These are phyloP conservation scores for Tylopilus plumbeoviolaceoides DNA, from an alignment of 768 basidiomycete species.

Conservation along the genomic window DNA sequence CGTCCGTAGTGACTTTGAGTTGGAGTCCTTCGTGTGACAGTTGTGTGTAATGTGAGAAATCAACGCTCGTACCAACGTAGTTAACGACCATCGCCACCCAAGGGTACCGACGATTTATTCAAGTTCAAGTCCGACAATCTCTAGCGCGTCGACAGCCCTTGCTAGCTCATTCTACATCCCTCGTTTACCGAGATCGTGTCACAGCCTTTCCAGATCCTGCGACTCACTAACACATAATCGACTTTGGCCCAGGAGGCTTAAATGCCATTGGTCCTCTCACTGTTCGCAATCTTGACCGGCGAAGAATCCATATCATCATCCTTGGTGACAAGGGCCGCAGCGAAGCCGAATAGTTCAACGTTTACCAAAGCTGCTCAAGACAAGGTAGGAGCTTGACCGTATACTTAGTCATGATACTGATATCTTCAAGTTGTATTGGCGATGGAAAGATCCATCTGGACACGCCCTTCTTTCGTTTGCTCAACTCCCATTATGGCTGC, in stretches of 20 bases:
- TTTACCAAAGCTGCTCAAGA: constrained; percentile 80
- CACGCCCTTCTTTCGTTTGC: constrained; percentile 91
- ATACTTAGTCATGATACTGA: background rate
- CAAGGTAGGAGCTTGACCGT: constrained; percentile 49
- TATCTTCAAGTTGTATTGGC: constrained; percentile 41
- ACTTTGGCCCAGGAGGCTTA: constrained; percentile 97
- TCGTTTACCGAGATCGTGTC: constrained; percentile 91
- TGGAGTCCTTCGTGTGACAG: too few relatives aligned
- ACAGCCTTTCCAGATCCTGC: constrained; percentile 86
- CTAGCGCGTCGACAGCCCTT: too few relatives aligned
- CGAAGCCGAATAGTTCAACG: constrained; percentile 78
- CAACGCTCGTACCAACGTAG: too few relatives aligned
- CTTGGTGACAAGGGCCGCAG: constrained; percentile 89
- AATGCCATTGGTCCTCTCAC: constrained; percentile 88
- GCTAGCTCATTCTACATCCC: too few relatives aligned
- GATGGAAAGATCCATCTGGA: constrained; percentile 92
- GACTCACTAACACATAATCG: constrained; percentile 91
- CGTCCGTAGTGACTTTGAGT: too few relatives aligned
- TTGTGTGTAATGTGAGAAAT: too few relatives aligned
- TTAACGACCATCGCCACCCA: too few relatives aligned
- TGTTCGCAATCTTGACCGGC: constrained; percentile 85
- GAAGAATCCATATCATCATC: constrained; percentile 87
- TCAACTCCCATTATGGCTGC: constrained; percentile 99
- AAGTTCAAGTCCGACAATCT: too few relatives aligned
- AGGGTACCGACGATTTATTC: too few relatives aligned